These are phyloP conservation scores for Multifurca ochricompacta DNA, from an alignment of 768 basidiomycete genomes.

Conservation along the genomic window DNA sequence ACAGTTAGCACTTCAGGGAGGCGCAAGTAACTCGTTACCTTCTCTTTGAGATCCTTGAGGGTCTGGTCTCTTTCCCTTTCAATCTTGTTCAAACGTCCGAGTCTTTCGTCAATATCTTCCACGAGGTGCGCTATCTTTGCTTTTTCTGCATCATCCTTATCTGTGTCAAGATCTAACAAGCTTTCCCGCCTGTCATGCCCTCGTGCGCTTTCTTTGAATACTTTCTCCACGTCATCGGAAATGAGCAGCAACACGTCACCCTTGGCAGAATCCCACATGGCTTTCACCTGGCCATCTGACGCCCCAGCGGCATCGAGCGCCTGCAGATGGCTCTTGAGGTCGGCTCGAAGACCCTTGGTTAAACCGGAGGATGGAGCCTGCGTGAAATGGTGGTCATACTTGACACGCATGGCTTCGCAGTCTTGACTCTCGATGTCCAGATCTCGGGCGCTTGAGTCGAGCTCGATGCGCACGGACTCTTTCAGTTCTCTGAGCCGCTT, in stretches of 20 bases:
- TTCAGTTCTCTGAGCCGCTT: constrained; percentile 52
- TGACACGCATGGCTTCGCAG: constrained; percentile 82
- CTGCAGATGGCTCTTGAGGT: constrained; percentile 66
- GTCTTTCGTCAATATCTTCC: constrained; percentile 66
- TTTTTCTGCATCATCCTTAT: constrained; percentile 59
- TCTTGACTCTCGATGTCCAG: constrained; percentile 79
- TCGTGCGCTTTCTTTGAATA: constrained; percentile 49
- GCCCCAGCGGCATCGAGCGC: constrained; percentile 69
- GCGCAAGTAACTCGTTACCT: constrained; percentile 40
- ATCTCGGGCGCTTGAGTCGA: constrained; percentile 55
- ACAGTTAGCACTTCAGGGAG: background rate
- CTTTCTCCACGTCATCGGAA: constrained; percentile 50
- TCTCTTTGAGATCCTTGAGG: constrained; percentile 92
- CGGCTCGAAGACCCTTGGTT: constrained; percentile 64
- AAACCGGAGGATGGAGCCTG: constrained; percentile 74
- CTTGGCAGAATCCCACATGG: constrained; percentile 64
- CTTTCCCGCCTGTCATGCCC: constrained; percentile 34
- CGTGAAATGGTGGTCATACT: constrained; percentile 80
- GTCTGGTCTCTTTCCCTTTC: constrained; percentile 78
- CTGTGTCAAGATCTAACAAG: constrained; percentile 68
- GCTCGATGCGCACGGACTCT: constrained; percentile 45
- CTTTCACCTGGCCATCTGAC: constrained; percentile 69
- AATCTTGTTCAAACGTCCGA: constrained; percentile 76
- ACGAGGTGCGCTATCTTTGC: constrained; percentile 60
- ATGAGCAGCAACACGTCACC: constrained; percentile 58